Percentiles rank a stretch among this genome's conserved stretches.
phyloP scores from a whole-genome alignment of 2,329 filamentous ascomycete species.

The Graphilbum sp. region DNA sequence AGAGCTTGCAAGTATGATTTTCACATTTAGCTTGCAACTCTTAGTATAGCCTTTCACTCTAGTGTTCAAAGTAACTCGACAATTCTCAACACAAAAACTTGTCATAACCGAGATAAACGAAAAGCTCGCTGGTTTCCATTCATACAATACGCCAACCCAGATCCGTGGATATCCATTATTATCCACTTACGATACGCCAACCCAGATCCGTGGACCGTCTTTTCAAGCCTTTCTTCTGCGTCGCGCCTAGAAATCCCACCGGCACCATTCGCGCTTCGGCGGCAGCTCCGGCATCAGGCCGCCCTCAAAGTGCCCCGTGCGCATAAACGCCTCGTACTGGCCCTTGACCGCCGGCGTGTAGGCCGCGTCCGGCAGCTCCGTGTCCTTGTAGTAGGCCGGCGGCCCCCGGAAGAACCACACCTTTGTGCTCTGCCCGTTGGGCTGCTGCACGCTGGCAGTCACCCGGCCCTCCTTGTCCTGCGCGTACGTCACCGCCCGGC shows the following conservation, averaged over 20 bases:
- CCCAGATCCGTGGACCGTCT: no score
- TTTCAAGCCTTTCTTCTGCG: no score
- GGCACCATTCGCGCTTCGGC: slow-evolving; percentile 59
- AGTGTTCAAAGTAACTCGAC: no score
- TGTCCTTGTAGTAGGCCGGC: slow-evolving; percentile 45
- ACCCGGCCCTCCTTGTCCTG: slow-evolving; percentile 24
- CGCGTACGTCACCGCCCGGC: slow-evolving; percentile 16
- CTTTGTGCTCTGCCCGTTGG: slow-evolving; percentile 23
- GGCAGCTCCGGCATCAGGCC: slow-evolving; percentile 62
- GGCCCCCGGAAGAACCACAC: slow-evolving; percentile 63
- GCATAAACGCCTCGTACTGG: slow-evolving; percentile 47
- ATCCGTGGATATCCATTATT: no score
- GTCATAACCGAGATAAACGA: no score
- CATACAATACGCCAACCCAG: no score
- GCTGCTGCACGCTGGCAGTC: slow-evolving; percentile 8
- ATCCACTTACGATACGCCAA: no score
- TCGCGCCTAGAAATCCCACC: slow-evolving; percentile 50
- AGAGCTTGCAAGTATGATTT: no score
- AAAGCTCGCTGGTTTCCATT: no score
- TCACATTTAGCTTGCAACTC: no score
- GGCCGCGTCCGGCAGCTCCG: slow-evolving; percentile 31
- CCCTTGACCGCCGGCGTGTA: slow-evolving; percentile 35
- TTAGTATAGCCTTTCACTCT: no score
- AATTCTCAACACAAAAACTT: no score
- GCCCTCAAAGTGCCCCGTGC: slow-evolving; percentile 51